Percentiles rank a stretch among this genome's conserved stretches.
These are phyloP conservation scores for Wickerhamomyces xylosicus DNA, from an alignment of 805 yeast genomes.

Conservation along the genomic window DNA sequence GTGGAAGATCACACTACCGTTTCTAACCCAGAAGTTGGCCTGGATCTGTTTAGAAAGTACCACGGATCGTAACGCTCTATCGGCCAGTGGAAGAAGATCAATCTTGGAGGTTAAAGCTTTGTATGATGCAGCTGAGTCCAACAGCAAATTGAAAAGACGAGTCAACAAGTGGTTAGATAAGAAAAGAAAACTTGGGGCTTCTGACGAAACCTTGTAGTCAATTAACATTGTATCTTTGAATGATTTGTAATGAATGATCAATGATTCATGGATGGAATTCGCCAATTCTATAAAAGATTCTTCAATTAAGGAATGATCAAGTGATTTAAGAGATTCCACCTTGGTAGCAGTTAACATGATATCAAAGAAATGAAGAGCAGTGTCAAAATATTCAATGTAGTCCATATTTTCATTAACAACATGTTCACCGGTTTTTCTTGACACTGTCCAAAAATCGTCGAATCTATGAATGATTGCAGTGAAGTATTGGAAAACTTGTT, in stretches of 20 bases:
- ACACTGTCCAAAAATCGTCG: constrained; percentile 47
- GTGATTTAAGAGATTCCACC: constrained; percentile 1
- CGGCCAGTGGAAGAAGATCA: constrained; percentile 40
- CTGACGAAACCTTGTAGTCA: constrained; percentile 33
- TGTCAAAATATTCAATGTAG: constrained; percentile 39
- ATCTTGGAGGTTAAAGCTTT: constrained; percentile 10
- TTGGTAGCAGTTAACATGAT: constrained; percentile 27
- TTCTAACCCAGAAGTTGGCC: constrained; percentile 65
- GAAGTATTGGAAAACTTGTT: constrained; percentile 25
- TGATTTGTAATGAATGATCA: constrained; percentile 14
- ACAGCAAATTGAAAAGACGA: constrained; percentile 1
- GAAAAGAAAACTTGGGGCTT: constrained; percentile 45
- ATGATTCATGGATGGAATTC: not conserved
- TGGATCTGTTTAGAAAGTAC: constrained; percentile 54
- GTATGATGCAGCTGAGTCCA: not conserved
- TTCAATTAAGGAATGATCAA: not conserved
- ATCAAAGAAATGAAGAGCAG: constrained; percentile 32
- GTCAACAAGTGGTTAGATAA: constrained; percentile 53
- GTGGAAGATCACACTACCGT: constrained; percentile 40
- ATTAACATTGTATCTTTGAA: constrained; percentile 21
- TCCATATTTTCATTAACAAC: constrained; percentile 47
- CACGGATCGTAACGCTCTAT: constrained; percentile 46
- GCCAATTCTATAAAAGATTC: not conserved
- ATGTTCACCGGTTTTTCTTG: constrained; percentile 58
- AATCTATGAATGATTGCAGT: constrained; percentile 38